Conservation (phyloP, 2,329 filamentous ascomycete genomes). For the Alternaria sp. region DNA sequence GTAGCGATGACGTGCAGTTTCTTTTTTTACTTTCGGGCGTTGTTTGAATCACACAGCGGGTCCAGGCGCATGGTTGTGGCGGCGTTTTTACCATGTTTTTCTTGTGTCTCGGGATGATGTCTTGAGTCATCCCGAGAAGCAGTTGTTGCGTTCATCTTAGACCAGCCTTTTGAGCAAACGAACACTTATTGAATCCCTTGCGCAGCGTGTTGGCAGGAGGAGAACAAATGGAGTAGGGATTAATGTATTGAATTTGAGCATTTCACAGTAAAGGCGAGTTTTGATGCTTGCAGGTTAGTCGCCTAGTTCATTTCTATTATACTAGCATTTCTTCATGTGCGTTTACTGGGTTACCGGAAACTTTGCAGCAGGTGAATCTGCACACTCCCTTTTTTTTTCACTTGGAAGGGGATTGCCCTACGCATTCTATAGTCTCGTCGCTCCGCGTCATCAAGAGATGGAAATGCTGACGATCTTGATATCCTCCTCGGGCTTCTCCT, state of each 20-base stretch:
- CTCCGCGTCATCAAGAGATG: conserved; percentile 34
- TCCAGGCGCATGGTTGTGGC: background rate
- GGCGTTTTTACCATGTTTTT: background rate
- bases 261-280: background rate
- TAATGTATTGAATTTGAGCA: conserved; percentile 3
- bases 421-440: background rate
- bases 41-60: background rate
- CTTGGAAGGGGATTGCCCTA: background rate
- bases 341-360: background rate
- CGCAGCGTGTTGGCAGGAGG: background rate
- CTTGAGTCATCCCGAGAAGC: background rate
- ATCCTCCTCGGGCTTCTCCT: conserved; percentile 95
- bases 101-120: background rate
- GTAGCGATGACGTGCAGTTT: conserved; percentile 2
- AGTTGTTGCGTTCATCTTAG: background rate
- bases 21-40: conserved; percentile 3
- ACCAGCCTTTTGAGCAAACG: background rate
- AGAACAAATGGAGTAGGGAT: background rate
- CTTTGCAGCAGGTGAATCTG: background rate
- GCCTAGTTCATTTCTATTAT: background rate
- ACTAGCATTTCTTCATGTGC: background rate
- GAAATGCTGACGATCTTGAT: conserved; percentile 94
- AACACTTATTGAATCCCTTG: background rate
- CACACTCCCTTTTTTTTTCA: background rate
- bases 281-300: background rate